Conservation (phyloP, 441 rosid genomes). For the Rhodomyrtus psidioides region DNA sequence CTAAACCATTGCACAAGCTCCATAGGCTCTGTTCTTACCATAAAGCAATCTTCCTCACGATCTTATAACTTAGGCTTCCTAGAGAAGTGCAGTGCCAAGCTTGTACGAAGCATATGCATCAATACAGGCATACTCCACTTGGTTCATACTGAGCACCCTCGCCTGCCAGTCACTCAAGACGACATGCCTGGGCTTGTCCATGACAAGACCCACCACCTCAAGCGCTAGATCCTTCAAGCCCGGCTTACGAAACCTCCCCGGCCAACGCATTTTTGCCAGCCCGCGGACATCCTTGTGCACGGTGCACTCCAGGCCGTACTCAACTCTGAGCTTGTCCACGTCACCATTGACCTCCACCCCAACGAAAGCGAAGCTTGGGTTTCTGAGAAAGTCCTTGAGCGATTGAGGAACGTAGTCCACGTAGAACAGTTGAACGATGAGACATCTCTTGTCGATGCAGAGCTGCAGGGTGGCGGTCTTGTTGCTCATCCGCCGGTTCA, state of each 20-base stretch:
- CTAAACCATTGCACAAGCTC: background rate
- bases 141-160: slow-evolving; percentile 7
- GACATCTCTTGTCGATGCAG: slow-evolving; percentile 25
- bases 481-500: background rate
- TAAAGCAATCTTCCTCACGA: background rate
- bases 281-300: slow-evolving; percentile 12
- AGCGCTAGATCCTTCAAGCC: slow-evolving; percentile 16
- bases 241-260: background rate
- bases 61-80: background rate
- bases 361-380: slow-evolving; percentile 7
- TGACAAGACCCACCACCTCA: background rate
- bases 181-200: slow-evolving; percentile 10
- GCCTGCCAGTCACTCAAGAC: slow-evolving; percentile 23
- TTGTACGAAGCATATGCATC: slow-evolving; percentile 28
- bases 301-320: slow-evolving; percentile 12
- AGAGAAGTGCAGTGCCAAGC: slow-evolving; percentile 5
- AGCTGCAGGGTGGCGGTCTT: slow-evolving; percentile 21
- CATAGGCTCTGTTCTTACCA: background rate
- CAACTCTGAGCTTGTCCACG: slow-evolving; percentile 6
- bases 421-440: slow-evolving; percentile 19
- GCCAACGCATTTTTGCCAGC: slow-evolving; percentile 3
- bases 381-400: background rate
- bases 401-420: slow-evolving; percentile 13
- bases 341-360: slow-evolving; percentile 17
- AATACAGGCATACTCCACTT: slow-evolving; percentile 21